Evolutionary conservation across 2,329 filamentous ascomycete genomes (phyloP).

Genomic region (Aspergillus pseudotamarii): DNA sequence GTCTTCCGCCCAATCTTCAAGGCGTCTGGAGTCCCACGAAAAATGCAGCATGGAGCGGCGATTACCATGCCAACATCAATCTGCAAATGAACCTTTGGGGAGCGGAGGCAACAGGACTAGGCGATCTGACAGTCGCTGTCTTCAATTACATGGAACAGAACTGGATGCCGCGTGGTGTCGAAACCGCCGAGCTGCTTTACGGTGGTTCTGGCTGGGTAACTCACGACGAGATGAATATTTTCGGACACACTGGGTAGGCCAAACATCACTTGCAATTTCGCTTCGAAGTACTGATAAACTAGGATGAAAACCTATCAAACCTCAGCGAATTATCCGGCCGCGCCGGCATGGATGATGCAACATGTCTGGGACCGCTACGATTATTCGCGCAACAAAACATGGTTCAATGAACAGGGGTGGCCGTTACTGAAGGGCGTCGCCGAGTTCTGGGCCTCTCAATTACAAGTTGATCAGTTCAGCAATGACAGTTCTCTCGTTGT

Average conservation of each 20-base stretch:
- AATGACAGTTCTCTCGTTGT: conserved; percentile 58
- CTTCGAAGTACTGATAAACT: background rate
- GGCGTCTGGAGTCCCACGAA: conserved; percentile 55
- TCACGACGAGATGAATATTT: conserved; percentile 62
- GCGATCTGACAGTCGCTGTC: conserved; percentile 46
- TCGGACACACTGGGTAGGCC: conserved; percentile 54
- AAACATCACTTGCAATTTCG: background rate
- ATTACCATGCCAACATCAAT: conserved; percentile 64
- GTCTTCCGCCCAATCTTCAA: conserved; percentile 60
- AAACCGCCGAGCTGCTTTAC: conserved; percentile 59
- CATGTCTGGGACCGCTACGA: conserved; percentile 61
- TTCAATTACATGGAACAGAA: conserved; percentile 59
- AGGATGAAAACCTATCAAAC: conserved; percentile 48
- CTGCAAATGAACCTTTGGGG: conserved; percentile 65
- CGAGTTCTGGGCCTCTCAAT: conserved; percentile 59
- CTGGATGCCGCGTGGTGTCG: conserved; percentile 56
- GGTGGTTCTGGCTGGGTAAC: conserved; percentile 58
- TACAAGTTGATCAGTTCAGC: conserved; percentile 54
- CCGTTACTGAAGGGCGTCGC: conserved; percentile 57
- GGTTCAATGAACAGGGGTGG: conserved; percentile 52
- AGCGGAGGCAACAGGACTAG: conserved; percentile 56
- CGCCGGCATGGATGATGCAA: conserved; percentile 62
- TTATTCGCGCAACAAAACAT: conserved; percentile 53
- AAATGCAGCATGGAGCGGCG: conserved; percentile 54
- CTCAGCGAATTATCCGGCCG: conserved; percentile 43